Evolutionary conservation across 2,329 filamentous ascomycete species (phyloP), one percentile per base, ranked within the genome.

Genomic region (Mycosphaerella arachidis): DNA sequence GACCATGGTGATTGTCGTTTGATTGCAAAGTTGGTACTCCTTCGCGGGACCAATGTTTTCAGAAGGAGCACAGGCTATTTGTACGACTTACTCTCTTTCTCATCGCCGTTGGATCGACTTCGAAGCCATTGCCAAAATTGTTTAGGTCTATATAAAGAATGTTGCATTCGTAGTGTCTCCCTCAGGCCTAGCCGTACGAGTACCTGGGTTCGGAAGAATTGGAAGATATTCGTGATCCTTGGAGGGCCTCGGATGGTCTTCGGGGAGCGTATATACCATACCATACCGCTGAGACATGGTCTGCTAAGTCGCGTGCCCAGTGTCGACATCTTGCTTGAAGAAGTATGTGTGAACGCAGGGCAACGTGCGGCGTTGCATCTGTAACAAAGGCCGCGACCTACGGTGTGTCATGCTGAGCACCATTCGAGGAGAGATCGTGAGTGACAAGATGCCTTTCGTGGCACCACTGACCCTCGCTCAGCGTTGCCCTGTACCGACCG

Each of bases 1-100:
- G 30, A 59, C 57, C 57, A 59, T 59, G 20, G 16, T 59, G 8
- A 24, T 31, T 40, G 20, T 27, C 29, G 33, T 9, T 55, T 7
- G 53, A 53, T 12, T 50, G 48, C 31, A 35, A 35, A 9, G 31
- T 35, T 8, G 31, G 31, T 35, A 35, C 31, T 12, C 12, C 8
- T 35, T 35, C 13, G 48, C 5, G 27, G 48, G 31, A 35, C 12
- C 31, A 35, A 24, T 12, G 2, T 35, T 24, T 50, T 9, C 29
- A 50, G 2, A 13, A 50, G 48, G 8, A 20, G 24, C 3, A 8
- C 1, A 20, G 29, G 29, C 48, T 33, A 52, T 31, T 16, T 31
- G 12, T 33, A 31, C n/a, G 13, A 29, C 7, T 16, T 52, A 24
- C 4, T 31, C 4, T 31, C 27, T 20, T 35, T 53, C 51, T 20